A percentile compares a stretch with the other conserved stretches of the same genome.
Evolutionary conservation across 1,284 basidiomycete species (phyloP).

Genomic region (Golubevia pallescens): DNA sequence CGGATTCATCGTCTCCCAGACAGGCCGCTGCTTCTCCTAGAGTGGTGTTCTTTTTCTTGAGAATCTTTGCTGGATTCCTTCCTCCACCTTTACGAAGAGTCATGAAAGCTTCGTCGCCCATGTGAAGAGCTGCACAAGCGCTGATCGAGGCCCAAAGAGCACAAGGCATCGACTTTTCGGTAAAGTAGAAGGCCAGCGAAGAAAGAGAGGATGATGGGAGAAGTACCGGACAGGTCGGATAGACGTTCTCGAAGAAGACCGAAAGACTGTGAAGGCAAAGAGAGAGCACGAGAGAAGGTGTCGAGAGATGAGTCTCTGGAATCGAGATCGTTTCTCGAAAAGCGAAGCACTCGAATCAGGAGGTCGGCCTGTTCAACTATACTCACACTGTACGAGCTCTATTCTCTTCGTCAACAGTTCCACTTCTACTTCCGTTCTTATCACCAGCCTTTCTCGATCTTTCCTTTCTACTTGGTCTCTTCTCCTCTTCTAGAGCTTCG

Average conservation of each 20-base stretch:
- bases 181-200: conserved; percentile 45
- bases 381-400: not conserved
- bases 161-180: conserved; percentile 37
- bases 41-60: not conserved
- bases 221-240: conserved; percentile 43
- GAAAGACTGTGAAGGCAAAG: conserved; percentile 17
- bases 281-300: conserved; percentile 2
- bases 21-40: not conserved
- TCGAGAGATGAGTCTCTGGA: conserved; percentile 3
- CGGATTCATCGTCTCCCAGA: not conserved
- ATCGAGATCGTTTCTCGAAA: conserved; percentile 7
- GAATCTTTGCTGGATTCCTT: not conserved
- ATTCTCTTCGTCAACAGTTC: not conserved
- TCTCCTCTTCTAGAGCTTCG: not conserved
- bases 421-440: not conserved
- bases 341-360: conserved; percentile 1
- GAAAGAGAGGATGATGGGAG: conserved; percentile 42
- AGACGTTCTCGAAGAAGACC: conserved; percentile 48
- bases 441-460: not conserved
- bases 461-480: not conserved
- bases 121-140: conserved; percentile 35
- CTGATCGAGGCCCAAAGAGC: conserved; percentile 43
- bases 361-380: no score
- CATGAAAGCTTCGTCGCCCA: conserved; percentile 29
- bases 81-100: conserved; percentile 21